Evolutionary conservation across 2,329 filamentous ascomycete genomes (phyloP).

Genomic region (Aphanoascus verrucosus): DNA sequence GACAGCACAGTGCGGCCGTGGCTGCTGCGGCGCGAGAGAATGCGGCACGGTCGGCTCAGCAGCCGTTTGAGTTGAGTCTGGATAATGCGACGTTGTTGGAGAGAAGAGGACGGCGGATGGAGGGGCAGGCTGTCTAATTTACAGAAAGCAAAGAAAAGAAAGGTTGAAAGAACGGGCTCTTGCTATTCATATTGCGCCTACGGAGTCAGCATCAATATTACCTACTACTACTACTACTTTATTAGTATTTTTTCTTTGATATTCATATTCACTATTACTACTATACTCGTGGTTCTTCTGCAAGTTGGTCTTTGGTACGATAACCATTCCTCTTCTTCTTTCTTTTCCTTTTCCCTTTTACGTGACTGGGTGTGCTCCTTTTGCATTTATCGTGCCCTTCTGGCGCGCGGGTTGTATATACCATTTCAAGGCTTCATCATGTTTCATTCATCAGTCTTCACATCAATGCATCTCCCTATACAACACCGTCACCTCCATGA

Average conservation of each 20-base stretch:
- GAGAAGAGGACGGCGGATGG: conserved; percentile 40
- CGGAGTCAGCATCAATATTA: no score
- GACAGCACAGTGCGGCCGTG: conserved; percentile 75
- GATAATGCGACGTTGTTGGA: conserved; percentile 85
- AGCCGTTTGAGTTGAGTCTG: conserved; percentile 81
- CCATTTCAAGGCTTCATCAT: background rate
- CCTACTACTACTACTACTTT: no score
- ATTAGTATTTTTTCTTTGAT: no score
- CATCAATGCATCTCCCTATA: no score
- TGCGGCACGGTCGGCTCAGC: conserved; percentile 62
- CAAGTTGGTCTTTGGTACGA: background rate
- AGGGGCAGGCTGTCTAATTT: conserved; percentile 9
- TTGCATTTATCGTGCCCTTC: background rate
- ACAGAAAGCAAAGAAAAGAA: background rate
- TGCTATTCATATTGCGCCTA: background rate
- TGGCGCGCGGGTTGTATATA: no score
- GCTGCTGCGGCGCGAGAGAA: conserved; percentile 74
- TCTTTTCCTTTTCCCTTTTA: background rate
- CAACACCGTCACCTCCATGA: no score
- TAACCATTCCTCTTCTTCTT: background rate
- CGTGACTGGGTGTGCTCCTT: background rate
- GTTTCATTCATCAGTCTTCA: background rate
- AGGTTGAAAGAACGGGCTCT: background rate
- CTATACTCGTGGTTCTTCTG: no score
- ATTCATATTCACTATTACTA: no score